Conservation (phyloP, 2,329 filamentous ascomycete genomes). For the Phoma sp. region DNA sequence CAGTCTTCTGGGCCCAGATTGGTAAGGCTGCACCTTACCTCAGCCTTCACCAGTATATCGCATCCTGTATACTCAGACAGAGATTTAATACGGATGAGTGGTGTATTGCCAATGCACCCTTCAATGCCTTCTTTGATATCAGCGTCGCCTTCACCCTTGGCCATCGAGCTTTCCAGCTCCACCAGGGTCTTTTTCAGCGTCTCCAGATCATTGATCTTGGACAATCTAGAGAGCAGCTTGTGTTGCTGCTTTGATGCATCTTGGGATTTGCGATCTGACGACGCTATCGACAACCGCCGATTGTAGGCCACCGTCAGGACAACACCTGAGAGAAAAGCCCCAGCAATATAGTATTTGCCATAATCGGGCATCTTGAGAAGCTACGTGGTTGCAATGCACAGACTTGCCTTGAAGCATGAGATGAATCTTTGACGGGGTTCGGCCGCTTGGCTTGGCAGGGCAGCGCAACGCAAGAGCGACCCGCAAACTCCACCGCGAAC, state of each 20-base stretch:
- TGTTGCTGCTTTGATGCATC: slow-evolving; percentile 29
- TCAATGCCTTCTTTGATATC: slow-evolving; percentile 79
- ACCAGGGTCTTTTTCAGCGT: slow-evolving; percentile 31
- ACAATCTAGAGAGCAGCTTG: slow-evolving; percentile 26
- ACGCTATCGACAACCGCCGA: background rate
- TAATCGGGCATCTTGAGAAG: slow-evolving; percentile 40
- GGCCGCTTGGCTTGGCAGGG: slow-evolving; percentile 44
- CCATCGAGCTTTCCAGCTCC: slow-evolving; percentile 24
- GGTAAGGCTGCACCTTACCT: slow-evolving; percentile 55
- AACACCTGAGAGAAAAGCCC: slow-evolving; percentile 79
- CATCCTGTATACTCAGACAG: slow-evolving; percentile 87
- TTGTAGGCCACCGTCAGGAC: slow-evolving; percentile 62
- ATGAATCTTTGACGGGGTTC: slow-evolving; percentile 28
- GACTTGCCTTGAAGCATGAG: slow-evolving; percentile 18
- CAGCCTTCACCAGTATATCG: slow-evolving; percentile 89
- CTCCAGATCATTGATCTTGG: slow-evolving; percentile 34
- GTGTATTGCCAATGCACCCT: slow-evolving; percentile 91
- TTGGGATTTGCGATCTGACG: slow-evolving; percentile 23
- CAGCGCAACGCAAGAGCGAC: slow-evolving; percentile 16
- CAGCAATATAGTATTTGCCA: slow-evolving; percentile 64
- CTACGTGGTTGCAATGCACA: slow-evolving; percentile 18
- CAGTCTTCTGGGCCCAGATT: background rate
- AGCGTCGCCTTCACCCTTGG: slow-evolving; percentile 17
- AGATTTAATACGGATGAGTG: slow-evolving; percentile 82
- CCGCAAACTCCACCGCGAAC: slow-evolving; percentile 36